Base-by-base conservation (phyloP, 2,329 filamentous ascomycete species). In the Mycosphaerella sp. region DNA sequence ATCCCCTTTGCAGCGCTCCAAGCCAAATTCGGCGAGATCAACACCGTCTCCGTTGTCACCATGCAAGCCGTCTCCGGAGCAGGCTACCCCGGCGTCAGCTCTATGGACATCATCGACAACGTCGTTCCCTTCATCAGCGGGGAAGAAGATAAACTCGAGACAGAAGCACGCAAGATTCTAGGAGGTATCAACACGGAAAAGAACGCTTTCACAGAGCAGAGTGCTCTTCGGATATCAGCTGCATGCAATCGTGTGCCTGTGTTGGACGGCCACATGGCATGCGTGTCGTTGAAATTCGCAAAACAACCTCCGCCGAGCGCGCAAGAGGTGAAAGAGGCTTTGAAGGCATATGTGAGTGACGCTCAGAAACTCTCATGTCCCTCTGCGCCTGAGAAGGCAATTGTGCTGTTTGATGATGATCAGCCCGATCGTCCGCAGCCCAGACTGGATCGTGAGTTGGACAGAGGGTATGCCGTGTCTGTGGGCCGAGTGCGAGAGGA, bases 41-140 rank as follows among this genome's bases (percentile, higher is more conserved):
- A 81, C 60, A 74, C 79, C 65, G 87, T 95, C 62, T 86, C 88
- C 58, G 88, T 97, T 49, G 90, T 96, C 64, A 97, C 93, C 42
- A 84, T 95, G 80, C 93, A 97, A 75, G 92, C 93, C 55, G 84
- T 97, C 44, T 95, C 89, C 1, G 92, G 93, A 54, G 92, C 90
- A 6, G 93, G 92, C 31, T 95, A 93, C 74, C 88, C 89, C 3
- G 89, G 89, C 60, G 88, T 97, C 39, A 86, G 86, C 69, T 88
- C 82, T 73, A 95, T 97, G 90, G 93, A 97, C 72, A 86, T 97
- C 57, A 76, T 97, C 58, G 93, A 97, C 75, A 97, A 97, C 69
- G 86, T 97, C 1, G 89, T 98, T 43, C 93, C 93, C 7, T 96
- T 83, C 73, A 98, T 97, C 69, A 80, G 81, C 1, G 91, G 91